Percentiles rank a stretch among this genome's conserved stretches.
phyloP scores from a whole-genome alignment of 2,329 filamentous ascomycete species.

The Pseudogymnoascus sp. region DNA sequence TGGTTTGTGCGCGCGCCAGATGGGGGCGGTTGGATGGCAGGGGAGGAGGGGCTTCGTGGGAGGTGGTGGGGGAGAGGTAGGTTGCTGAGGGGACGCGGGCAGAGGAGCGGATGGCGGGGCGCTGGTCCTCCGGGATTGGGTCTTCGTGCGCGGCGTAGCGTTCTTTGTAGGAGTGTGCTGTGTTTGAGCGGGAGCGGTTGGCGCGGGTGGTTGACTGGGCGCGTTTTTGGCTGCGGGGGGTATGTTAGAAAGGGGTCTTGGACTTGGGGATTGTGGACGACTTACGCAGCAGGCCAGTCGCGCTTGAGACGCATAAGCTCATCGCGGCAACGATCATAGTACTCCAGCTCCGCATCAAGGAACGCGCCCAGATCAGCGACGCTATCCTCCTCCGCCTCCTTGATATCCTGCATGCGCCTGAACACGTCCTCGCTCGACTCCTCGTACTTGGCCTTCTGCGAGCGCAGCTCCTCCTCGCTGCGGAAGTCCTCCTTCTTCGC shows the following conservation, averaged over 20 bases:
- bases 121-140: constrained; percentile 35
- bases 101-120: constrained; percentile 44
- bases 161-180: constrained; percentile 54
- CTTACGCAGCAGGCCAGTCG: constrained; percentile 59
- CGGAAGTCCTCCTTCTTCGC: constrained; percentile 89
- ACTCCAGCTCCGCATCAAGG: constrained; percentile 80
- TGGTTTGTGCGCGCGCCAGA: constrained; percentile 45
- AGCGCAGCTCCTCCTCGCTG: constrained; percentile 83
- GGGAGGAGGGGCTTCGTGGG: constrained; percentile 23
- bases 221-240: neutral
- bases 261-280: constrained; percentile 2
- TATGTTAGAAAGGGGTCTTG: constrained; percentile 13
- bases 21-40: constrained; percentile 37
- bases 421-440: constrained; percentile 88
- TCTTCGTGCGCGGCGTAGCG: constrained; percentile 49
- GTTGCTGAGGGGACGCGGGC: constrained; percentile 24
- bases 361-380: constrained; percentile 72
- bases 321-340: constrained; percentile 84
- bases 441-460: constrained; percentile 91
- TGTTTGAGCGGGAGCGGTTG: constrained; percentile 43
- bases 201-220: constrained; percentile 21
- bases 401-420: constrained; percentile 92
- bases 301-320: constrained; percentile 63
- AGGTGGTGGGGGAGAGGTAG: constrained; percentile 13
- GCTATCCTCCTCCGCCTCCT: constrained; percentile 79